These are phyloP conservation scores for Cryptococcus sp. DNA, from an alignment of 1,284 basidiomycete species.

Conservation along the genomic window DNA sequence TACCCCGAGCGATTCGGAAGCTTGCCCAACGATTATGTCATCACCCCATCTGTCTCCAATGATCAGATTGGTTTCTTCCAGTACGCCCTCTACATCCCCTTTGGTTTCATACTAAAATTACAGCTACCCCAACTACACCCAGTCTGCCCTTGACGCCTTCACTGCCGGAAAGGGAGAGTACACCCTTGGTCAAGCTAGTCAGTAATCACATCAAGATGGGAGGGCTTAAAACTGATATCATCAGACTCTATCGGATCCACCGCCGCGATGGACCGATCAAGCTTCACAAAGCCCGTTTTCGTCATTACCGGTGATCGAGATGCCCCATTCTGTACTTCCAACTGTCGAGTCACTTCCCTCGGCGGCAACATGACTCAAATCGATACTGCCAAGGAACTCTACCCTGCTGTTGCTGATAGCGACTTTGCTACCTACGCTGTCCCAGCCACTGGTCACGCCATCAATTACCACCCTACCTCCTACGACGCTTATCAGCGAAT, in stretches of 20 bases:
- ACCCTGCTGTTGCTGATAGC: slow-evolving; percentile 16
- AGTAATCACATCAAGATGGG: no score
- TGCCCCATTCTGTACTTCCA: slow-evolving; percentile 30
- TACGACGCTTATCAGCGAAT: slow-evolving; percentile 23
- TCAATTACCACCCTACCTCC: slow-evolving; percentile 30
- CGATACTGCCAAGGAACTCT: slow-evolving; percentile 26
- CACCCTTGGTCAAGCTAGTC: slow-evolving; percentile 20
- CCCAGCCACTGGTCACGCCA: slow-evolving; percentile 32
- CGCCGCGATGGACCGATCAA: slow-evolving; percentile 10
- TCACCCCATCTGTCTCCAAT: slow-evolving; percentile 8
- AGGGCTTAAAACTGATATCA: no score
- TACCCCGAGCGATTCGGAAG: slow-evolving; percentile 13
- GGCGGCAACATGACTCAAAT: slow-evolving; percentile 21
- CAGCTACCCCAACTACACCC: slow-evolving; percentile 43
- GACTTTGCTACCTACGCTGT: slow-evolving; percentile 27
- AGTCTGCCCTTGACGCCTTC: slow-evolving; percentile 20
- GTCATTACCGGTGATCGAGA: slow-evolving; percentile 49
- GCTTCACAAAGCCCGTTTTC: slow-evolving; percentile 43
- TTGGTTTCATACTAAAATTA: neutral
- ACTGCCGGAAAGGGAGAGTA: slow-evolving; percentile 43
- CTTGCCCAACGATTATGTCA: slow-evolving; percentile 12
- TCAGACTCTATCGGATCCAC: slow-evolving; percentile 15
- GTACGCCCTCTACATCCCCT: neutral
- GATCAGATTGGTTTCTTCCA: slow-evolving; percentile 14
- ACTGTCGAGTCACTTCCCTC: slow-evolving; percentile 30